Evolutionary conservation across 345 rosid genomes (phyloP), one percentile per base, ranked within the genome.

Genomic region (Eucalyptus coolabah): DNA sequence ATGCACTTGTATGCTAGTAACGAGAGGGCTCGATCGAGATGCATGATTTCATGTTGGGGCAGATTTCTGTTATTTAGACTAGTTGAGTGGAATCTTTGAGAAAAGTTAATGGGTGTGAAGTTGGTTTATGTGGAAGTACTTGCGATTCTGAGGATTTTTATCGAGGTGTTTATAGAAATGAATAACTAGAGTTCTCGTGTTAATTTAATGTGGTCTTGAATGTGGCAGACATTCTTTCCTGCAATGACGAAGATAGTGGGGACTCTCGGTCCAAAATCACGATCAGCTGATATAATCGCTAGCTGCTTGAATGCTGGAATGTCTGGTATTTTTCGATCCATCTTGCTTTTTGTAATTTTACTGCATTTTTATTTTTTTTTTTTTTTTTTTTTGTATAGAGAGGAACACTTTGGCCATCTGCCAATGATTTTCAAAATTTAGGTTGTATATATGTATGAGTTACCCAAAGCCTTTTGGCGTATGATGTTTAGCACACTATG

Each of bases 231-330:
- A 87, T 95, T 93, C 92, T 96, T 95, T 88, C 96, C 97, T 81
- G 96, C 97, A 47, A 91, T 94, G 96, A 93, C 97, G 7, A 96
- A 96, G 93, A 93, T 96, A 59, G 94, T 96, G 51, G 97, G 97
- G 82, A 96, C 97, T n/a, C 96, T 96, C 4, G 97, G 97, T 83
- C 94, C 92, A 19, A 91, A 90, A 77, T 95, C 97, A 13, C 91
- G 94, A 30, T 86, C 93, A 40, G 95, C 94, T 19, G 94, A 95
- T 42, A 89, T 90, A 47, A 96, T 96, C 89, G 88, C 94, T 63
- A 82, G 86, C 42, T 96, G 97, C 92, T 89, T 96, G 60, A 94
- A 93, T 18, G 95, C 96, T 12, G 97, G 97, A 87, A 96, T 96
- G 97, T 95, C 97, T 37, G 97, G 97, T 96, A 92, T 11, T 10